Percentiles rank a stretch among this genome's conserved stretches.
phyloP scores from a whole-genome alignment of 768 basidiomycete genomes.

The Tricholoma hemisulphureum region DNA sequence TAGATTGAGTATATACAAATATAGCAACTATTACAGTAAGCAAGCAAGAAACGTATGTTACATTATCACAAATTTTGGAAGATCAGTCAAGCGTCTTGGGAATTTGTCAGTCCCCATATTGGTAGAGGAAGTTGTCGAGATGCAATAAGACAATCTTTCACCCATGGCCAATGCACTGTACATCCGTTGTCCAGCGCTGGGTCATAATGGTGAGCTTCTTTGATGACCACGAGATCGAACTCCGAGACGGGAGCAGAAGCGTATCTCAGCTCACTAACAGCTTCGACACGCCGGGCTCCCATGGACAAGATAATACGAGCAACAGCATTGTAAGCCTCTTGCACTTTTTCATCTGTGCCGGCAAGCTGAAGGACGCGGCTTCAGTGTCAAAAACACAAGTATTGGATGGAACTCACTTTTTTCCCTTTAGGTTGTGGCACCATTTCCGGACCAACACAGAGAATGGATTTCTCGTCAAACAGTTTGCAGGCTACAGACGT shows the following conservation, averaged over 20 bases:
- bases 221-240: conserved; percentile 66
- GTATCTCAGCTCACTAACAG: conserved; percentile 46
- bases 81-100: conserved; percentile 16
- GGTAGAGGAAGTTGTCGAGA: conserved; percentile 48
- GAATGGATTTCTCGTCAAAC: conserved; percentile 51
- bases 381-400: conserved; percentile 6
- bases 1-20: conserved; percentile 1
- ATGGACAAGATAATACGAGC: conserved; percentile 73
- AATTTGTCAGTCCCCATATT: conserved; percentile 20
- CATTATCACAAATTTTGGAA: background rate
- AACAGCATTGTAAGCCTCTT: conserved; percentile 45
- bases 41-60: background rate
- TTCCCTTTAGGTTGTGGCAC: conserved; percentile 46
- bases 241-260: conserved; percentile 34
- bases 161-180: conserved; percentile 62
- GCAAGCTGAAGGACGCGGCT: conserved; percentile 18
- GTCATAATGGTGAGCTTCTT: conserved; percentile 40
- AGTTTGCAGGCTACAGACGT: conserved; percentile 57
- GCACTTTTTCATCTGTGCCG: conserved; percentile 30
- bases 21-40: background rate
- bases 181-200: conserved; percentile 26
- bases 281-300: conserved; percentile 73
- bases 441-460: conserved; percentile 60
- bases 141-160: conserved; percentile 75
- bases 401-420: conserved; percentile 27